Base-by-base conservation (phyloP, 1,284 basidiomycete genomes). In the Ustilago shanxiensis region DNA sequence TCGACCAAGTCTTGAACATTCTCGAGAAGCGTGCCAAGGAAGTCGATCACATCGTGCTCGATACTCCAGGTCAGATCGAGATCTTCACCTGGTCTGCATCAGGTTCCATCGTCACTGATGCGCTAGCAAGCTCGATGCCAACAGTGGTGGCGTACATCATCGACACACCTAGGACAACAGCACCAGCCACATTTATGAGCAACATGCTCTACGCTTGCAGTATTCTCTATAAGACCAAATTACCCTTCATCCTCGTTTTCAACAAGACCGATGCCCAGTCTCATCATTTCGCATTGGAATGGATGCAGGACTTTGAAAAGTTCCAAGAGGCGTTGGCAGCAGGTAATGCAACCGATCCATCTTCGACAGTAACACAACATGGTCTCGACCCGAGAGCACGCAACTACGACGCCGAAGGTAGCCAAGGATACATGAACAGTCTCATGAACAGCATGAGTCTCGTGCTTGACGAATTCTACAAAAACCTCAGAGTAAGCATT, bases 151-250 rank as follows among this genome's bases (percentile, higher is more conserved):
- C 95, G 13, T 99, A 98, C 86, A 91, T 99, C 68, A 95, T 99
- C 82, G 97, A 99, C 87, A 99, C 97, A 2, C 96, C 97, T 18
- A 90, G 97, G 66, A 96, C 95, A 11, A 92, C 92, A 0, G 92
- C 95, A 0, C 97, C 97, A 0, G 95, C 96, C 7, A 99, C 97
- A 0, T 99, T 99, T 87, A 99, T 99, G 97, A 95, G 93, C 60
- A 99, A 99, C 87, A 99, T 99, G 97, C 89, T 99, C 56, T 99
- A 99, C 84, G 97, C 97, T 0, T 99, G 97, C 89, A 96, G 95
- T 77, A 99, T 99, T 78, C 88, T 99, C 28, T 99, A 99, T 90
- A 99, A 99, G 88, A 98, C 95, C 3, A 93, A 95, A 76, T 89
- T 99, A 0, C 97, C 97, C 0, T 98, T 99, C 87, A 92, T 99